These are phyloP conservation scores for Casaregolazyma lundiana DNA, from an alignment of 1,139 yeast genomes.

Conservation along the genomic window DNA sequence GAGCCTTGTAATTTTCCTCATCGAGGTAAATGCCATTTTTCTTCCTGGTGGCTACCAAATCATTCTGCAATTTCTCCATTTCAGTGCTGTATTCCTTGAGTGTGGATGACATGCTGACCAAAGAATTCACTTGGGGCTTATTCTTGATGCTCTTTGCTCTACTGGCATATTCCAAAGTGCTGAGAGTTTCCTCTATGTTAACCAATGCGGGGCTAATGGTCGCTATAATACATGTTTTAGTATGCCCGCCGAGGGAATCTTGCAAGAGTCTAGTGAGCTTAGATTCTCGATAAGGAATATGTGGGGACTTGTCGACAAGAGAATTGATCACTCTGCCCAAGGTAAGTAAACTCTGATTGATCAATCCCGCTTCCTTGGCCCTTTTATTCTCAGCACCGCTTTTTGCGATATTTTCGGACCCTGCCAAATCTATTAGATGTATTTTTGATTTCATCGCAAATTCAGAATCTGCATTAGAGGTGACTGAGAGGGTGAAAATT, in stretches of 20 bases:
- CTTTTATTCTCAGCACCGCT: conserved; percentile 76
- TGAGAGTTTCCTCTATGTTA: conserved; percentile 71
- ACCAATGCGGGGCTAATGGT: conserved; percentile 76
- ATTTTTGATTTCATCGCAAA: conserved; percentile 41
- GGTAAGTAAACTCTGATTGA: conserved; percentile 76
- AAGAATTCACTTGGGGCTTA: conserved; percentile 60
- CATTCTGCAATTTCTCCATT: conserved; percentile 55
- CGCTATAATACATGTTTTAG: conserved; percentile 75
- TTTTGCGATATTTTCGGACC: conserved; percentile 73
- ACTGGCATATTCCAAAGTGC: conserved; percentile 81
- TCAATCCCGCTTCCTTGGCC: conserved; percentile 85
- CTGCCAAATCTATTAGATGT: conserved; percentile 84
- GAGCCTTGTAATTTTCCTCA: conserved; percentile 44
- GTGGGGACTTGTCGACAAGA: conserved; percentile 55
- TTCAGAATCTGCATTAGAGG: conserved; percentile 36
- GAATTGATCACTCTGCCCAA: conserved; percentile 81
- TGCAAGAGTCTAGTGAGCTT: conserved; percentile 73
- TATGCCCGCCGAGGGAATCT: conserved; percentile 79
- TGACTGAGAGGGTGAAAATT: conserved; percentile 59
- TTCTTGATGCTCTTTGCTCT: conserved; percentile 73
- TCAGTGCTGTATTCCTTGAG: conserved; percentile 49
- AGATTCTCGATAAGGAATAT: conserved; percentile 83
- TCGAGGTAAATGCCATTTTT: conserved; percentile 66
- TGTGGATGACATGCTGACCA: conserved; percentile 46
- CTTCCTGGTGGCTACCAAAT: conserved; percentile 56